Evolutionary conservation across 2,329 filamentous ascomycete genomes (phyloP), one percentile per base, ranked within the genome.

Genomic region (Pseudogymnoascus pannorum): DNA sequence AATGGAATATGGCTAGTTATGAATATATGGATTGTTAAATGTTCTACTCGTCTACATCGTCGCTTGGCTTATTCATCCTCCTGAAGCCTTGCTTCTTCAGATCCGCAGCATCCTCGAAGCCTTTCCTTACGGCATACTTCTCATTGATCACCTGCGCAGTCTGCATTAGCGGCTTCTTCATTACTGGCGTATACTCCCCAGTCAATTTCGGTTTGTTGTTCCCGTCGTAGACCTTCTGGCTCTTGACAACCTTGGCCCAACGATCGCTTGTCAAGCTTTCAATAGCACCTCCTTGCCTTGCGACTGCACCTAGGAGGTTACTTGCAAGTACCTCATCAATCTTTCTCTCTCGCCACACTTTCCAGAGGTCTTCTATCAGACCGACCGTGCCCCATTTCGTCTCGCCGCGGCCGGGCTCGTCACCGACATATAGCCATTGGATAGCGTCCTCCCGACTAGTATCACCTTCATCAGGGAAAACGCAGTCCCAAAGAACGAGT

Each of bases 401-500:
- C 62, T 81, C 78, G 8, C 77, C 78, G 24, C 76, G 80, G 35
- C 78, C 72, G 18, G 76, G 77, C 38, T 86, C 82, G 65, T 93
- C 89, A 44, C 89, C 89, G 1, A 89, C 81, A 73, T 92, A 89
- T 0, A 92, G 74, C 93, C 94, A 99, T 16, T 86, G 72, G 61
- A 97, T 72, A 0, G 81, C 79, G 72, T 94, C 87, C 40, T 79
- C 75, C 24, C 79, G 68, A 59, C 72, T 66, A 11, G 68, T 66
- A 42, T 73, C 70, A 26, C 75, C 74, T 62, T 79, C 70, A 48
- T 76, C 75, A 0, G 91, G 91, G 74, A 97, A 99, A 33, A 95
- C 81, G 75, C 93, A 97, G 75, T 97, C 91, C 93, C 93, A 97
- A 5, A 99, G 83, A 14, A 97, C 94, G 7, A 99, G 82, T 2